Evolutionary conservation across 192 early-diverging fungal genomes (phyloP).

Genomic region (Spinellus fusiger): DNA sequence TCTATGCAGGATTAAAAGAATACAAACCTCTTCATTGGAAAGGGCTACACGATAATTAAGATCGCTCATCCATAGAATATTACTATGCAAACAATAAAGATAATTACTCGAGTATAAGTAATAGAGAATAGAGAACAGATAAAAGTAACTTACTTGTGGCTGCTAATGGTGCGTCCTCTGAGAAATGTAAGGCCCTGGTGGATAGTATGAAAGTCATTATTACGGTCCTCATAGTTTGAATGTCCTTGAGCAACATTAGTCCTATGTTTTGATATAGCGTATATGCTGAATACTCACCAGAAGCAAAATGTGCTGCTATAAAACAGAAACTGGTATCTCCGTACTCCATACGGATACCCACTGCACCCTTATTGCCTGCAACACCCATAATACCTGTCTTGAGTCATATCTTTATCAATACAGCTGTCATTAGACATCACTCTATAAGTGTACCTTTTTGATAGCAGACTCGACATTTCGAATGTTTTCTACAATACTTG

Average conservation of each 20-base stretch:
- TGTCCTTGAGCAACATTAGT: slow-evolving; percentile 38
- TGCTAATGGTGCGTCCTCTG: slow-evolving; percentile 58
- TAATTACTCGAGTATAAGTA: not conserved
- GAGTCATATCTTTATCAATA: not conserved
- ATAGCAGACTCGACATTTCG: slow-evolving; percentile 77
- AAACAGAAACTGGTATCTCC: slow-evolving; percentile 86
- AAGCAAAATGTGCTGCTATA: slow-evolving; percentile 90
- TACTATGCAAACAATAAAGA: slow-evolving; percentile 21
- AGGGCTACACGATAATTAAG: slow-evolving; percentile 87
- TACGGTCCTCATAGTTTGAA: slow-evolving; percentile 69
- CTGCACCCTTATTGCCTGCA: slow-evolving; percentile 96
- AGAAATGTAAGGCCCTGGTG: slow-evolving; percentile 66
- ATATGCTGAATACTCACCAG: slow-evolving; percentile 47
- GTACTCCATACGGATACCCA: slow-evolving; percentile 83
- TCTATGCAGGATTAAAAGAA: not conserved
- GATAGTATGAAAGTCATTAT: slow-evolving; percentile 81
- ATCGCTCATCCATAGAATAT: slow-evolving; percentile 84
- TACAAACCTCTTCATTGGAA: slow-evolving; percentile 62
- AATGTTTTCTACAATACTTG: slow-evolving; percentile 58
- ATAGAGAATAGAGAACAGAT: not conserved
- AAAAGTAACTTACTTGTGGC: slow-evolving; percentile 64
- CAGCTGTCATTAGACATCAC: not conserved
- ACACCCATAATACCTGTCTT: slow-evolving; percentile 92
- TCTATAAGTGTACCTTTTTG: slow-evolving; percentile 52
- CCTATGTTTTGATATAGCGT: not conserved